Evolutionary conservation across 495 filamentous ascomycete species (phyloP).

Genomic region (Penicillium goetzii): DNA sequence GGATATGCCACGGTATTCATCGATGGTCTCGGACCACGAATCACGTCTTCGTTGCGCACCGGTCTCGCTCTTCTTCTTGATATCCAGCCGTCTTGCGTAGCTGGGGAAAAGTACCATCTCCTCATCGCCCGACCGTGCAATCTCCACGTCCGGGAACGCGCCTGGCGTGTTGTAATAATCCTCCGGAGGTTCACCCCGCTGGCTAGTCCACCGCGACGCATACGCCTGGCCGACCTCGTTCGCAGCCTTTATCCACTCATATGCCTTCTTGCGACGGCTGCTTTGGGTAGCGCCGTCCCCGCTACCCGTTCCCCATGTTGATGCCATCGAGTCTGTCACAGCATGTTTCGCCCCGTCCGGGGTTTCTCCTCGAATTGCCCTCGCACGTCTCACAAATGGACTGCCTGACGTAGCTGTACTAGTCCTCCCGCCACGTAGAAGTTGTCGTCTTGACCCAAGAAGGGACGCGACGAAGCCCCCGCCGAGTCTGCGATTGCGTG

Average conservation of each 20-base stretch:
- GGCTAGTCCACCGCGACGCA: slow-evolving; percentile 55
- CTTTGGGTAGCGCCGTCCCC: slow-evolving; percentile 66
- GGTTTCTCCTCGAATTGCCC: slow-evolving; percentile 19
- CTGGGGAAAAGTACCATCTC: slow-evolving; percentile 95
- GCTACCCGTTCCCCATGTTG: slow-evolving; percentile 36
- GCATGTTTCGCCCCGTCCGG: slow-evolving; percentile 34
- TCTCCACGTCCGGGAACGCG: slow-evolving; percentile 78
- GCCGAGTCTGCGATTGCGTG: slow-evolving; percentile 34
- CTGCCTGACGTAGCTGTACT: not conserved
- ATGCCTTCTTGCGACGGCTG: slow-evolving; percentile 74
- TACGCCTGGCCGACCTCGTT: slow-evolving; percentile 92
- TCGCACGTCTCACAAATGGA: slow-evolving; percentile 14
- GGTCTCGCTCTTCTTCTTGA: slow-evolving; percentile 27
- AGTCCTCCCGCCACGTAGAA: slow-evolving; percentile 33
- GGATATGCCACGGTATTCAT: slow-evolving; percentile 42
- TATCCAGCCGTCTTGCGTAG: slow-evolving; percentile 71
- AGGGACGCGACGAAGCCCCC: slow-evolving; percentile 55
- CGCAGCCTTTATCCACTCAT: slow-evolving; percentile 83
- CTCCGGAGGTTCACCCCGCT: slow-evolving; percentile 56
- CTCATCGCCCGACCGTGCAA: slow-evolving; percentile 78
- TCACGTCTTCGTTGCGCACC: slow-evolving; percentile 28
- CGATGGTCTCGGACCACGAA: slow-evolving; percentile 41
- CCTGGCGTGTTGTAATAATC: slow-evolving; percentile 68
- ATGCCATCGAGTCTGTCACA: slow-evolving; percentile 43
- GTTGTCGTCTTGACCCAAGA: slow-evolving; percentile 49